A percentile compares a stretch with the other conserved stretches of the same genome.
Conservation (phyloP, 2,329 filamentous ascomycete genomes). For the Elsinoe fawcettii region DNA sequence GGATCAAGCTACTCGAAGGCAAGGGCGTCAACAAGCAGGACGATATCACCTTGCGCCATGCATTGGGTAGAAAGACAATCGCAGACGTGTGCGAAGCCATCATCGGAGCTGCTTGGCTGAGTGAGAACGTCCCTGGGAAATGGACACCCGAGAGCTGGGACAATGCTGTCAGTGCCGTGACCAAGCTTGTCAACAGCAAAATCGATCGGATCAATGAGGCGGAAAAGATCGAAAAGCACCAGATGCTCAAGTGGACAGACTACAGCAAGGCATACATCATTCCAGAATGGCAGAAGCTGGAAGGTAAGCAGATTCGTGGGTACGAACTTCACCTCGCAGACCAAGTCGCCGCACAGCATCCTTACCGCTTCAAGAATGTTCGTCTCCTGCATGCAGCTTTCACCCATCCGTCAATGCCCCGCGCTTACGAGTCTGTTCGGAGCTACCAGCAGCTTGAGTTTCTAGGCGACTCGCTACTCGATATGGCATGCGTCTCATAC, state of each 20-base stretch:
- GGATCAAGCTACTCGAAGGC: slow-evolving; percentile 63
- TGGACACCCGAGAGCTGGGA: slow-evolving; percentile 47
- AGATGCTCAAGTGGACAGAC: slow-evolving; percentile 60
- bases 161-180: slow-evolving; percentile 57
- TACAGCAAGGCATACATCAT: slow-evolving; percentile 63
- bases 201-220: slow-evolving; percentile 35
- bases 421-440: slow-evolving; percentile 67
- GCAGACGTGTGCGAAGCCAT: slow-evolving; percentile 92
- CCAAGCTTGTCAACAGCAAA: slow-evolving; percentile 56
- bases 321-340: slow-evolving; percentile 60
- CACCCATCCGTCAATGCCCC: slow-evolving; percentile 75
- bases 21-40: slow-evolving; percentile 52
- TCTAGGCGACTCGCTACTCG: slow-evolving; percentile 78
- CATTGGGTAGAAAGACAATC: slow-evolving; percentile 46
- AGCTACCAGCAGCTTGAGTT: slow-evolving; percentile 90
- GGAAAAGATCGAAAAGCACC: slow-evolving; percentile 40
- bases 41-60: slow-evolving; percentile 17
- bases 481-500: slow-evolving; percentile 76
- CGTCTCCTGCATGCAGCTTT: slow-evolving; percentile 76
- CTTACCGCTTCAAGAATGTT: slow-evolving; percentile 65
- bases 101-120: slow-evolving; percentile 73
- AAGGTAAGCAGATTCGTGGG: slow-evolving; percentile 44
- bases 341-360: slow-evolving; percentile 53
- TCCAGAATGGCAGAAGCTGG: slow-evolving; percentile 61
- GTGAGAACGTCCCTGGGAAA: slow-evolving; percentile 38